Evolutionary conservation across 1,284 basidiomycete genomes (phyloP).

Genomic region (Ustilago sp.): DNA sequence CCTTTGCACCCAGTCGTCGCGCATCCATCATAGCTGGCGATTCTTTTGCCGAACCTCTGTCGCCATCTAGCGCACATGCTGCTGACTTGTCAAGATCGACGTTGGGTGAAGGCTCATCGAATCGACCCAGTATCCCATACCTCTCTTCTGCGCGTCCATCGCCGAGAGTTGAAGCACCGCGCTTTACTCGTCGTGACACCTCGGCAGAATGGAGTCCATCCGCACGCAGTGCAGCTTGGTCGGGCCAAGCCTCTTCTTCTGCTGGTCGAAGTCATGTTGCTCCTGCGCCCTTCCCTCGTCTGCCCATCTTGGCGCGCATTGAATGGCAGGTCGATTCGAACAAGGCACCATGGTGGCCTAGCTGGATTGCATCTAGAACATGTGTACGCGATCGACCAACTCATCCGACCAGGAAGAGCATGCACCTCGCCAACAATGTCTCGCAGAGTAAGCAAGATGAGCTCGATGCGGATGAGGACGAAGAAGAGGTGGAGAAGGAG

Average conservation of each 20-base stretch:
- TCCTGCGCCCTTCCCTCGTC: constrained; percentile 18
- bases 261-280: constrained; percentile 5
- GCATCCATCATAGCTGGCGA: constrained; percentile 13
- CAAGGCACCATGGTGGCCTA: constrained; percentile 63
- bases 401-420: constrained; percentile 20
- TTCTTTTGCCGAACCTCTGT: constrained; percentile 16
- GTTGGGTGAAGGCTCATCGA: constrained; percentile 18
- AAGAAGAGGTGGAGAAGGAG: not conserved
- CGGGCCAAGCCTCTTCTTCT: constrained; percentile 18
- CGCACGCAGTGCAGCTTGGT: constrained; percentile 31
- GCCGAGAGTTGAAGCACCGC: constrained; percentile 23
- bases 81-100: constrained; percentile 32
- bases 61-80: constrained; percentile 8
- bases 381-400: not conserved
- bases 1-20: constrained; percentile 27
- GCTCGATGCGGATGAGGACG: not conserved
- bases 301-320: constrained; percentile 65
- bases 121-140: constrained; percentile 28
- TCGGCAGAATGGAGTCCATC: constrained; percentile 38
- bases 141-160: constrained; percentile 23
- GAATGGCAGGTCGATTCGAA: constrained; percentile 65
- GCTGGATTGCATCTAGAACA: constrained; percentile 31
- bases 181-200: constrained; percentile 20
- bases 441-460: constrained; percentile 9
- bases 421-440: constrained; percentile 20